Percentiles rank a stretch among this genome's conserved stretches.
These are phyloP conservation scores for Ogataea kodamae DNA, from an alignment of 805 yeast genomes.

Conservation along the genomic window DNA sequence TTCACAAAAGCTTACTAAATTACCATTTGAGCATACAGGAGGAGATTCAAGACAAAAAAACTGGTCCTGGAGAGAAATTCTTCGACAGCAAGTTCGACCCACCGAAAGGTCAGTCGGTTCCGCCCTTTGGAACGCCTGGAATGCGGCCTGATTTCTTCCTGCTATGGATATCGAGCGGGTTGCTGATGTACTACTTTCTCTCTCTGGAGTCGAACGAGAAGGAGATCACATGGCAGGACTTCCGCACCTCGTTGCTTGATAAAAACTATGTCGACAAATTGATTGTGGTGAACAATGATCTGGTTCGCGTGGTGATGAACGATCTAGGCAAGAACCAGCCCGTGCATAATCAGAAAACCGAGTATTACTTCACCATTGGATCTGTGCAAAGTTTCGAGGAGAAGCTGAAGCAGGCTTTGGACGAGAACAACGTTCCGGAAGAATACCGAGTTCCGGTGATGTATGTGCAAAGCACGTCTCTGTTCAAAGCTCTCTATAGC, in stretches of 20 bases:
- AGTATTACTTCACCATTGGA: conserved; percentile 73
- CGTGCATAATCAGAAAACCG: conserved; percentile 25
- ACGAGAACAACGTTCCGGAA: conserved; percentile 60
- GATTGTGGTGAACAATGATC: conserved; percentile 66
- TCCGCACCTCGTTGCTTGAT: conserved; percentile 73
- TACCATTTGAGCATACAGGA: conserved; percentile 30
- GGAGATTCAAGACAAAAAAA: conserved; percentile 13
- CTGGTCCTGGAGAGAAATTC: too few species aligned
- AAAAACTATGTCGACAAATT: conserved; percentile 74
- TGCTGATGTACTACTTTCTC: conserved; percentile 19
- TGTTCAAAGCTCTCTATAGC: conserved; percentile 61
- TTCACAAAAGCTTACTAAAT: conserved; percentile 30
- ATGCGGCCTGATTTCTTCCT: conserved; percentile 21
- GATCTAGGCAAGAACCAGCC: conserved; percentile 36
- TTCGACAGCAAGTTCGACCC: conserved; percentile 26
- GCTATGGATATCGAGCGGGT: conserved; percentile 21
- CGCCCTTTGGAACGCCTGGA: conserved; percentile 7
- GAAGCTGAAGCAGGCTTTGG: conserved; percentile 71
- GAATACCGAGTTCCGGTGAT: conserved; percentile 74
- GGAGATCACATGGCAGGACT: conserved; percentile 59
- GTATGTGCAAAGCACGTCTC: conserved; percentile 65
- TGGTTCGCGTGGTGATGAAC: conserved; percentile 67
- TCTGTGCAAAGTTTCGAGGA: conserved; percentile 83
- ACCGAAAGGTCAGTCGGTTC: conserved; percentile 10
- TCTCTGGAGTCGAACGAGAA: conserved; percentile 24